Evolutionary conservation across 2,329 filamentous ascomycete genomes (phyloP).

Genomic region (Anisogramma anomala): DNA sequence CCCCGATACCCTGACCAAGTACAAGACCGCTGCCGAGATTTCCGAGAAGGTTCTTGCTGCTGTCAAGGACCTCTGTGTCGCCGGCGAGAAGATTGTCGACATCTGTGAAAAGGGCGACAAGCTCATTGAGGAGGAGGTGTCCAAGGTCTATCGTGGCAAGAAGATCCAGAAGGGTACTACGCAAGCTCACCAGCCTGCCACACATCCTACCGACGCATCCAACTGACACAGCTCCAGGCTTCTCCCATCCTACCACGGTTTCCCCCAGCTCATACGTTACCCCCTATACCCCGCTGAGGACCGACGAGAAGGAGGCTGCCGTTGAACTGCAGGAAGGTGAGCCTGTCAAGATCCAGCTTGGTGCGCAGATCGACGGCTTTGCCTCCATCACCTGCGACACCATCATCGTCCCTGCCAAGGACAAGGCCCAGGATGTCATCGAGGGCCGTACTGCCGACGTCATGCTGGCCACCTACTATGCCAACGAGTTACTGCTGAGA

Average conservation of each 20-base stretch:
- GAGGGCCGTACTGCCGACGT: slow-evolving; percentile 76
- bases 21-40: slow-evolving; percentile 92
- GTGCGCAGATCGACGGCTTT: slow-evolving; percentile 95
- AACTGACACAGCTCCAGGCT: slow-evolving; percentile 40
- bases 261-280: slow-evolving; percentile 92
- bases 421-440: slow-evolving; percentile 51
- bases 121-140: slow-evolving; percentile 82
- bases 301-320: slow-evolving; percentile 75
- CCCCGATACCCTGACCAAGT: slow-evolving; percentile 94
- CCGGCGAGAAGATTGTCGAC: slow-evolving; percentile 84
- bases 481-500: slow-evolving; percentile 86
- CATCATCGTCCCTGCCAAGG: slow-evolving; percentile 56
- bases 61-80: slow-evolving; percentile 61
- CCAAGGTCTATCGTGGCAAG: slow-evolving; percentile 97
- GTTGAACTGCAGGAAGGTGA: slow-evolving; percentile 73
- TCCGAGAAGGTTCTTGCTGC: slow-evolving; percentile 90
- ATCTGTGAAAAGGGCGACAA: slow-evolving; percentile 94
- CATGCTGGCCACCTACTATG: slow-evolving; percentile 81
- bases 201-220: background rate
- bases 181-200: background rate
- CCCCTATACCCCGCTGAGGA: slow-evolving; percentile 84
- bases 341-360: slow-evolving; percentile 95
- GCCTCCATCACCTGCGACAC: slow-evolving; percentile 94
- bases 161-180: slow-evolving; percentile 75
- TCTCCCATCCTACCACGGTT: slow-evolving; percentile 88